phyloP scores from a whole-genome alignment of 208 protist genomes.

The Herpetomonas tarakana region DNA sequence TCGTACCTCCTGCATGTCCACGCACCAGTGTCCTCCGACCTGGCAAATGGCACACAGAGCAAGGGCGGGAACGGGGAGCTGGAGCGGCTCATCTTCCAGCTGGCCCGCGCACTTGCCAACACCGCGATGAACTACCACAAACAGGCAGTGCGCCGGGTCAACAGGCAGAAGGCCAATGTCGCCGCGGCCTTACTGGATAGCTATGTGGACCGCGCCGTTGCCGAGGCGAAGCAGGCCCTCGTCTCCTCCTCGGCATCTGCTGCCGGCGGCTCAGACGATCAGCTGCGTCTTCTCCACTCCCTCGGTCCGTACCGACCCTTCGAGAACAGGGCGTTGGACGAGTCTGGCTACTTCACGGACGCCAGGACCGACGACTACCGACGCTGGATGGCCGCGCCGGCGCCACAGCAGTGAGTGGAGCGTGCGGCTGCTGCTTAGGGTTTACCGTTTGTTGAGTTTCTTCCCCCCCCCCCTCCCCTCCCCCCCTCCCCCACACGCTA shows the following conservation, averaged over 20 bases:
- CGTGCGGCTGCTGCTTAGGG: slow-evolving; percentile 11
- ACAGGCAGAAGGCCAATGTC: slow-evolving; percentile 77
- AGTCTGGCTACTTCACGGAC: slow-evolving; percentile 68
- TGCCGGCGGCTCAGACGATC: slow-evolving; percentile 1
- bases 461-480: too few relatives aligned
- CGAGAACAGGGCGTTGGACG: slow-evolving; percentile 55
- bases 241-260: background rate
- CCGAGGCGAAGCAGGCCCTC: background rate
- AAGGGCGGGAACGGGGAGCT: slow-evolving; percentile 21
- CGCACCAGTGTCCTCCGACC: background rate
- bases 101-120: slow-evolving; percentile 48
- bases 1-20: slow-evolving; percentile 59
- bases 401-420: slow-evolving; percentile 8
- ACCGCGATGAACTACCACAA: slow-evolving; percentile 74
- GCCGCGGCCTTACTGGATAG: slow-evolving; percentile 67
- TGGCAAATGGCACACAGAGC: background rate
- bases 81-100: slow-evolving; percentile 51
- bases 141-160: slow-evolving; percentile 57
- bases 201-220: slow-evolving; percentile 27
- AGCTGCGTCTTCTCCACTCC: slow-evolving; percentile 25
- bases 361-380: slow-evolving; percentile 77
- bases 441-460: too few relatives aligned
- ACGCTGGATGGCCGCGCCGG: slow-evolving; percentile 70
- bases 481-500: too few relatives aligned
- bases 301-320: slow-evolving; percentile 65